A percentile compares a stretch with the other conserved stretches of the same genome.
Conservation (phyloP, 805 yeast genomes). For the Jamesozyma spencerorum region DNA sequence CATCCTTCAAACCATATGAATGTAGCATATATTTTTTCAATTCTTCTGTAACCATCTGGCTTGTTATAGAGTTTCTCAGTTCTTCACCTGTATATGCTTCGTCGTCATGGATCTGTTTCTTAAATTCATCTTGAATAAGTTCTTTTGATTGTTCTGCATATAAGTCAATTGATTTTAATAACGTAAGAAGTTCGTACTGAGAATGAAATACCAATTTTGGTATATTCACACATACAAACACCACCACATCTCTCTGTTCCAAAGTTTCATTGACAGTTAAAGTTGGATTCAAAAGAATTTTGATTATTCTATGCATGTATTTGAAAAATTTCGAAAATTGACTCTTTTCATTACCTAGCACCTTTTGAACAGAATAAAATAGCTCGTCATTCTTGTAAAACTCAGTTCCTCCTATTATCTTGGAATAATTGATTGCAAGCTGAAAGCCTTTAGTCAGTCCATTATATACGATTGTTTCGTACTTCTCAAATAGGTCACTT, state of each 20-base stretch:
- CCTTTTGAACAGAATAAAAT: conserved; percentile 11
- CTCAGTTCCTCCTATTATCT: conserved; percentile 1
- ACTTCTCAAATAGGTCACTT: conserved; percentile 46
- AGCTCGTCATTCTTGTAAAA: conserved; percentile 11
- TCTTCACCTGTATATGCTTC: conserved; percentile 1
- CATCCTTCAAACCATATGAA: conserved; percentile 13
- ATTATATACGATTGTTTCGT: conserved; percentile 63
- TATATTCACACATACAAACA: conserved; percentile 19
- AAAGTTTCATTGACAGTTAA: neutral
- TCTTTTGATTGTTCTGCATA: conserved; percentile 22
- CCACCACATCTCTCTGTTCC: conserved; percentile 8
- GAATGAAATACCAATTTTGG: conserved; percentile 12
- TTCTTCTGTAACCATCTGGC: conserved; percentile 10
- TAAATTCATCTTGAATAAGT: conserved; percentile 5
- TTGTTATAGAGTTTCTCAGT: conserved; percentile 7
- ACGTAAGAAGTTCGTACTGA: conserved; percentile 15
- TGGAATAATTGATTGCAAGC: conserved; percentile 39
- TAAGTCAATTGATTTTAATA: conserved; percentile 15
- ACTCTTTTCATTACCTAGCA: conserved; percentile 14
- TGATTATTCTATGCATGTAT: conserved; percentile 10
- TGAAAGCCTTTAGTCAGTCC: conserved; percentile 56
- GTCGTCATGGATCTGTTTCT: conserved; percentile 7
- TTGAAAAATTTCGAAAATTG: conserved; percentile 13
- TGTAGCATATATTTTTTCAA: conserved; percentile 9
- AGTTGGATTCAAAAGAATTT: conserved; percentile 4